Base-by-base conservation (phyloP, 2,329 filamentous ascomycete genomes). In the Erysiphe neolycopersici region DNA sequence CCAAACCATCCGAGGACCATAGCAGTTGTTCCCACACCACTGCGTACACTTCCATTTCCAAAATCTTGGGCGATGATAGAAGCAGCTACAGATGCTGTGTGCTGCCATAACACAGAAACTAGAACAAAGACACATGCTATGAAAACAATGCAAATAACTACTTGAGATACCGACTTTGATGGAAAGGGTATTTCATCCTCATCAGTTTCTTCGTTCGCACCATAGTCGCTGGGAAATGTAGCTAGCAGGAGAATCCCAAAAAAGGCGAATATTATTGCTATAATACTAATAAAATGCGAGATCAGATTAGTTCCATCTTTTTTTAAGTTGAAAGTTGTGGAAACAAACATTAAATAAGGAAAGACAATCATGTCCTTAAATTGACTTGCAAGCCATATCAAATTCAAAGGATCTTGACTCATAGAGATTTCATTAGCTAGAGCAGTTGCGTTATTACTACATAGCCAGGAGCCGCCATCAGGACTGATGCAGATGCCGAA, bases 311-410 rank as follows among this genome's bases (percentile, higher is more conserved):
- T 16, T 17, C 2, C 29, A 31, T 38, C 9, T 8, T 16, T 22
- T 33, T 44, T 26, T 26, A 1, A 44, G 35, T 1, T 18, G 16
- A n/a, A 10, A 14, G 16, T 5, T 2, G 32, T 12, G 5, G 19
- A 2, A 14, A 65, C 80, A 66, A 61, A 89, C 79, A 98, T 77
- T 17, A 98, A 65, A 57, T 95, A 98, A 10, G 89, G 89, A 59
- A 98, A 98, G 38, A 98, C 87, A 58, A 98, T 89, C 62, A 85
- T 87, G 60, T 95, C 84, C 61, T 95, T 95, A 65, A 98, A 98
- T 51, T 92, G 92, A 53, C 79, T 77, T 19, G 89, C 87, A 44
- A 98, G 73, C 89, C 87, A 98, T 54, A 98, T 85, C 55, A 98
- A 65, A 60, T 98, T 98, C 56, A 98, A 67, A 35, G 89, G 89